Evolutionary conservation across 331 rosid species (phyloP).

Genomic region (Acacia pycnantha): DNA sequence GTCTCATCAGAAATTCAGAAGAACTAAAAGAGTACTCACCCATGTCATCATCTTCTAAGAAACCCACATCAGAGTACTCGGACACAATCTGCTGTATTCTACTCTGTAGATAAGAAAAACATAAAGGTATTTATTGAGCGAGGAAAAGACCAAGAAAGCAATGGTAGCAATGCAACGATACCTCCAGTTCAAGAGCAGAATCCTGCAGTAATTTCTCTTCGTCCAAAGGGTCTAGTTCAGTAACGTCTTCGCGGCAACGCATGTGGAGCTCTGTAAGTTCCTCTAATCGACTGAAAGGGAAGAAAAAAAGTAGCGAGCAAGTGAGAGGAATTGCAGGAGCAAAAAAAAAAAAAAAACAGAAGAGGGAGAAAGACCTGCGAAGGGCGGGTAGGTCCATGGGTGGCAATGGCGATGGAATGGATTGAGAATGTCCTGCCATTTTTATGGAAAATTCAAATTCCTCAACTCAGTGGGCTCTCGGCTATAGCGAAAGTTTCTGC

Average conservation of each 20-base stretch:
- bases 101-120: slow-evolving; percentile 33
- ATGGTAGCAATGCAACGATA: slow-evolving; percentile 1
- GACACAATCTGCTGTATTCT: slow-evolving; percentile 52
- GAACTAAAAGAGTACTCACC: slow-evolving; percentile 35
- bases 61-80: slow-evolving; percentile 49
- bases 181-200: slow-evolving; percentile 60
- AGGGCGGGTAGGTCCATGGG: slow-evolving; percentile 36
- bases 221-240: slow-evolving; percentile 39
- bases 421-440: slow-evolving; percentile 37
- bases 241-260: slow-evolving; percentile 23
- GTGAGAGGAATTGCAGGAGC: neutral
- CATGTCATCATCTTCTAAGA: slow-evolving; percentile 39
- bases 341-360: neutral
- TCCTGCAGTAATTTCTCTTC: slow-evolving; percentile 37
- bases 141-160: neutral
- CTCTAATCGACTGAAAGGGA: slow-evolving; percentile 52
- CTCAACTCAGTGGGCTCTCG: neutral
- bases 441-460: neutral
- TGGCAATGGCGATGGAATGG: slow-evolving; percentile 13
- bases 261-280: slow-evolving; percentile 46
- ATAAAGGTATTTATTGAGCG: neutral
- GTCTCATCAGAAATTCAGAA: neutral
- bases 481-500: neutral
- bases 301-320: neutral
- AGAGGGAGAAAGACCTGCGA: slow-evolving; percentile 44